These are phyloP conservation scores for Passalora sequoiae DNA, from an alignment of 2,329 filamentous ascomycete species.

Conservation along the genomic window DNA sequence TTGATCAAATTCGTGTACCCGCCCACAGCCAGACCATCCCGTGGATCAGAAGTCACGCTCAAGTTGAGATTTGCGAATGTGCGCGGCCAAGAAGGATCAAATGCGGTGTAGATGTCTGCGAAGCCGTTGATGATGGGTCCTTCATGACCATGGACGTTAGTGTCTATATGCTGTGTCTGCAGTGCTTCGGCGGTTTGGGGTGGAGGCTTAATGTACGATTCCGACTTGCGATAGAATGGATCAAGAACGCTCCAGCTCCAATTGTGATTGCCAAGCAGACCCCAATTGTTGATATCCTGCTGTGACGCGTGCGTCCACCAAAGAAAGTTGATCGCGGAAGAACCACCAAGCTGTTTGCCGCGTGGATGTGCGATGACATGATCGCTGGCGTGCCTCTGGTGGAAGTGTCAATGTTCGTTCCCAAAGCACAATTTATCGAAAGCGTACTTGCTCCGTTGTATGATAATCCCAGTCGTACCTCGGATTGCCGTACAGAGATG, in stretches of 20 bases:
- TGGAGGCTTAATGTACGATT: constrained; percentile 7
- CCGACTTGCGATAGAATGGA: constrained; percentile 14
- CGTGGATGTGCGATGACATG: constrained; percentile 16
- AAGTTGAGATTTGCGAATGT: constrained; percentile 22
- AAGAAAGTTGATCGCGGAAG: constrained; percentile 35
- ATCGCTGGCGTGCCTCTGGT: constrained; percentile 7
- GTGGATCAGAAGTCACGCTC: constrained; percentile 27
- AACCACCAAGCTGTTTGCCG: constrained; percentile 37
- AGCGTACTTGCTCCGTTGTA: constrained; percentile 9
- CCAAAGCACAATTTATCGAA: constrained; percentile 20
- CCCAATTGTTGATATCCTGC: constrained; percentile 32
- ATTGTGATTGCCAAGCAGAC: constrained; percentile 22
- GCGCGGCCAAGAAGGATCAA: constrained; percentile 24
- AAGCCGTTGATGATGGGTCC: constrained; percentile 35
- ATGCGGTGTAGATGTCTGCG: constrained; percentile 29
- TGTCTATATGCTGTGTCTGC: constrained; percentile 18
- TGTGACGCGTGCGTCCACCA: constrained; percentile 17
- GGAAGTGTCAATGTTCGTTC: constrained; percentile 15
- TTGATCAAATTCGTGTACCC: constrained; percentile 25
- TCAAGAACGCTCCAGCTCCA: constrained; percentile 35
- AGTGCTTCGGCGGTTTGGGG: constrained; percentile 5
- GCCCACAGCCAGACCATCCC: constrained; percentile 31
- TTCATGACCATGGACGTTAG: constrained; percentile 28
- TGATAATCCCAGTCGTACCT: constrained; percentile 20
- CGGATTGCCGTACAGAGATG: constrained; percentile 12